Evolutionary conservation across 192 early-diverging fungal genomes (phyloP), one percentile per base, ranked within the genome.

Genomic region (Lobulomyces angularis): DNA sequence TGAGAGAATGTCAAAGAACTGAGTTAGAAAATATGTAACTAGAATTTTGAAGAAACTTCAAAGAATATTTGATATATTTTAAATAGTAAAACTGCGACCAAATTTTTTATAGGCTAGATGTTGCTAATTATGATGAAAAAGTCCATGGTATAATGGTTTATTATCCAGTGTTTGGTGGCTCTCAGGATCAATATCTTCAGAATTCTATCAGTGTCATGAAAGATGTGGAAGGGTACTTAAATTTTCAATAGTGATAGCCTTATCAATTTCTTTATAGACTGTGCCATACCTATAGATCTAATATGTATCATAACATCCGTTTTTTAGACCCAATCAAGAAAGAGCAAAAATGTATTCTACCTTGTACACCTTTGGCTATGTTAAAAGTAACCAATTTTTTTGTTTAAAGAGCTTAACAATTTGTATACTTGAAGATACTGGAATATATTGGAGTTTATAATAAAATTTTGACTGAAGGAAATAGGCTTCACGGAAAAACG

Each of bases 81-180:
- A n/a, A n/a, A n/a, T n/a, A n/a, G n/a, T n/a, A n/a, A n/a, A n/a
- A n/a, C n/a, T n/a, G n/a, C n/a, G n/a, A n/a, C n/a, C n/a, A n/a
- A n/a, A n/a, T n/a, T n/a, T n/a, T n/a, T n/a, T n/a, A n/a, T n/a
- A n/a, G n/a, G n/a, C 79, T 98, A 41, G 58, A 81, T 33, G 83
- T 82, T 28, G 95, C 92, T 9, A 98, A 98, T 60, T 59, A 76
- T 33, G 95, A 98, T 46, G 37, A 55, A 3, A 41, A 41, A 0
- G 83, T 98, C 16, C 80, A 90, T 56, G 95, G 95, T 21, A 94
- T 98, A 48, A 87, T 98, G 76, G 87, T 98, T 22, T 98, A 98
- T 64, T 98, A 98, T 55, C 94, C 94, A 8, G 88, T 95, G 11
- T 96, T 90, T 71, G 86, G 88, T 30, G 84, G 81, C 45, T 77